Percentiles rank a stretch among this genome's conserved stretches.
phyloP scores from a whole-genome alignment of 31 red algal genomes.

The Asparagopsis taxiformis region DNA sequence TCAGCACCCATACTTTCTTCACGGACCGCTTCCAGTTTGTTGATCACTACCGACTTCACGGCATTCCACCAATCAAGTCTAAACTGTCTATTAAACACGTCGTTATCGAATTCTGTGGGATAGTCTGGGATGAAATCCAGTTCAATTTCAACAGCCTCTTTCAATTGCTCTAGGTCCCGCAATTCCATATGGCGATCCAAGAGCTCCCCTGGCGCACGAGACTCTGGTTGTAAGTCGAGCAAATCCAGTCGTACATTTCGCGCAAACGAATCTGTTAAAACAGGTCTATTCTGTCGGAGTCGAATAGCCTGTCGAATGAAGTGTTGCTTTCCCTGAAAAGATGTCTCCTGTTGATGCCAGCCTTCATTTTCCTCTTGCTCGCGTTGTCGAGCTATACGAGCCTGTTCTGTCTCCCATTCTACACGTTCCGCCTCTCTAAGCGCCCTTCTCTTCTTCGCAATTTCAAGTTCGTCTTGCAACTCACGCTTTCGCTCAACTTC shows the following conservation, averaged over 20 bases:
- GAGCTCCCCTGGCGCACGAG: constrained; percentile 8
- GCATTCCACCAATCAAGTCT: constrained; percentile 9
- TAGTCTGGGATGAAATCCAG: constrained; percentile 7
- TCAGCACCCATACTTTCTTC: constrained; percentile 1
- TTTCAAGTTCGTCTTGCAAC: constrained; percentile 38
- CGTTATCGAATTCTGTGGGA: neutral
- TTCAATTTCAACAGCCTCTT: constrained; percentile 1
- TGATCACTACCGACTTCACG: neutral
- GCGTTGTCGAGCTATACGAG: constrained; percentile 4
- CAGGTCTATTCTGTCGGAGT: constrained; percentile 33
- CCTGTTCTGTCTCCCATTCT: constrained; percentile 41
- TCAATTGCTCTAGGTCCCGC: constrained; percentile 8
- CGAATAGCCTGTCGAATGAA: constrained; percentile 73
- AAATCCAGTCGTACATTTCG: constrained; percentile 45
- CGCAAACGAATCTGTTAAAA: constrained; percentile 41
- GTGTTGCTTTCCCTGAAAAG: constrained; percentile 73
- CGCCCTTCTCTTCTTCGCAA: constrained; percentile 50
- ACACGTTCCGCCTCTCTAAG: constrained; percentile 47
- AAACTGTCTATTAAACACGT: neutral
- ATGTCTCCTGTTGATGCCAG: constrained; percentile 44
- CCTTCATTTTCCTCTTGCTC: constrained; percentile 57
- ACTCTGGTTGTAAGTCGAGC: constrained; percentile 11
- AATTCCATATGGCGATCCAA: constrained; percentile 3
- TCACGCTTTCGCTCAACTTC: constrained; percentile 37
- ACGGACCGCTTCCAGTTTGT: neutral